Percentiles rank a stretch among this genome's conserved stretches.
Evolutionary conservation across 2,329 filamentous ascomycete species (phyloP).

Genomic region (Drechmeria coniospora): DNA sequence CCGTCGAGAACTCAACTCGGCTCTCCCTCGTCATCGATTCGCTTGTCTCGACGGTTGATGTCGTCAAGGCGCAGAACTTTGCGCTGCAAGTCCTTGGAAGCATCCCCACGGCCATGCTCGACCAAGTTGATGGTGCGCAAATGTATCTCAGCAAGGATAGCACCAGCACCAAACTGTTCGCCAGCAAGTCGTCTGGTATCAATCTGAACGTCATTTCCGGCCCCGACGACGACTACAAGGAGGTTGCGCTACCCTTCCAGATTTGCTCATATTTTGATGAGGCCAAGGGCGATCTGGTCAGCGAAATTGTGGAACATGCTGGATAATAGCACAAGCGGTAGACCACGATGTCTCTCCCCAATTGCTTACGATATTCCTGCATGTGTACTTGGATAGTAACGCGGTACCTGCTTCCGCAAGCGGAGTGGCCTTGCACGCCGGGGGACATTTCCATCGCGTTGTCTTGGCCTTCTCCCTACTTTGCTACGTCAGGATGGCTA

Average conservation of each 20-base stretch:
- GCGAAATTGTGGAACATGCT: constrained; percentile 89
- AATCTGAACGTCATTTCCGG: constrained; percentile 72
- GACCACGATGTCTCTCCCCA: no score
- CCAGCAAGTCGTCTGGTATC: constrained; percentile 72
- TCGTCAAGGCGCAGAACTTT: constrained; percentile 91
- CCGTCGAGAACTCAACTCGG: constrained; percentile 76
- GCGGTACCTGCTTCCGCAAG: no score
- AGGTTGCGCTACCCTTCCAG: constrained; percentile 79
- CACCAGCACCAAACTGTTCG: constrained; percentile 65
- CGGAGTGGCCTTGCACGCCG: no score
- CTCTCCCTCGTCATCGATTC: constrained; percentile 79
- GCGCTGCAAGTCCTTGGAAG: constrained; percentile 80
- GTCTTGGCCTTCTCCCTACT: no score
- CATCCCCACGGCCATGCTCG: constrained; percentile 76
- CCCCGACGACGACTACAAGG: constrained; percentile 66
- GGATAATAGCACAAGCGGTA: constrained; percentile 47
- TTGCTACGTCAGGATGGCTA: no score
- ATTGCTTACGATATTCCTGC: no score
- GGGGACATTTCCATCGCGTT: no score
- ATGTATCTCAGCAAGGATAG: constrained; percentile 77
- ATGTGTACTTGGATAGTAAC: no score
- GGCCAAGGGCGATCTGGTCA: constrained; percentile 59
- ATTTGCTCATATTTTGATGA: constrained; percentile 62
- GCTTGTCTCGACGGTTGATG: constrained; percentile 80
- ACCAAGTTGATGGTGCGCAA: constrained; percentile 82